Conservation (phyloP, 2,329 filamentous ascomycete genomes). For the Calycina herbarum region DNA sequence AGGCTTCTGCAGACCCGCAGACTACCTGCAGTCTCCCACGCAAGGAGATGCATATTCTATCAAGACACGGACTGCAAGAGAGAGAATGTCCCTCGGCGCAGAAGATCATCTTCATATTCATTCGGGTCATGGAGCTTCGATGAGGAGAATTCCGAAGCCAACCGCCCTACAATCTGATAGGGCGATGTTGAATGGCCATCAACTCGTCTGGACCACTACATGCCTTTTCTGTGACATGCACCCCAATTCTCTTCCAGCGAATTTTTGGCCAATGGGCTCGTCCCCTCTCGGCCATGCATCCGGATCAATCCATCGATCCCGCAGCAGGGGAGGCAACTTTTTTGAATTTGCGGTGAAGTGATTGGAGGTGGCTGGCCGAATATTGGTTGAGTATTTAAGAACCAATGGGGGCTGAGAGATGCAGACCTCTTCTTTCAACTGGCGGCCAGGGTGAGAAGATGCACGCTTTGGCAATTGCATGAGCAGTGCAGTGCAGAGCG, state of each 20-base stretch:
- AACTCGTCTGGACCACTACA: background rate
- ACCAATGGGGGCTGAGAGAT: background rate
- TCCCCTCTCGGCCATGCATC: background rate
- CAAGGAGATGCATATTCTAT: constrained; percentile 17
- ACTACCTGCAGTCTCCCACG: constrained; percentile 19
- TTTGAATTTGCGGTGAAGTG: background rate
- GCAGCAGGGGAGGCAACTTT: background rate
- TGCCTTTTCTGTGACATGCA: background rate
- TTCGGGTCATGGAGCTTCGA: background rate
- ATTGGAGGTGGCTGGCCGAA: background rate
- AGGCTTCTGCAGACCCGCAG: constrained; percentile 10
- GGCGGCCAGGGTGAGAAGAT: background rate
- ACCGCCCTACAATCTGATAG: background rate
- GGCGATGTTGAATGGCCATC: background rate
- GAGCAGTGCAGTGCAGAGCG: background rate
- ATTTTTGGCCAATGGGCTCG: background rate
- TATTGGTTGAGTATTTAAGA: background rate
- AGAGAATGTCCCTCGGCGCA: background rate
- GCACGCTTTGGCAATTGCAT: background rate
- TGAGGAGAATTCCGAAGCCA: background rate
- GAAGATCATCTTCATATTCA: background rate
- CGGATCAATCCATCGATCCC: background rate
- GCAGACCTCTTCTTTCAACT: background rate
- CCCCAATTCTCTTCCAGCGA: background rate
- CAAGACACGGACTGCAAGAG: background rate